Evolutionary conservation across 805 yeast genomes (phyloP), one percentile per base, ranked within the genome.

Genomic region (Candida lessepsii): DNA sequence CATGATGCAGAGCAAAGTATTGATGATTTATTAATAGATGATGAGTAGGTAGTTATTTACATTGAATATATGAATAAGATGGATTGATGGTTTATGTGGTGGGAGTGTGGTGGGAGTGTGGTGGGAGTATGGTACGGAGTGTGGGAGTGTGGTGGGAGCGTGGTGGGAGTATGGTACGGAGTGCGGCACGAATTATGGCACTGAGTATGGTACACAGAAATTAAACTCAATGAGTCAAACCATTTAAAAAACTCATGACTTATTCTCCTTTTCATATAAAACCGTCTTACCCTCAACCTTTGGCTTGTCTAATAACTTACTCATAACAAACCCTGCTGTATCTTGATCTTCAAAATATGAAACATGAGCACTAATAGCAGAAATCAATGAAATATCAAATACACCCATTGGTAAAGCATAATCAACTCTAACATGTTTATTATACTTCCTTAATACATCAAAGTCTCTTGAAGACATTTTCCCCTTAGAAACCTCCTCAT

Each of bases 321-420:
- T 70, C 56, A 90, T 60, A 4, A 91, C 59, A 50, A 91, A 90
- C 1, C 83, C 83, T 0, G 95, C 89, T 26, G 91, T 80, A 52
- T 89, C 89, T 37, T 79, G 73, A 50, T 88, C 95, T 55, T 88
- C 96, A 57, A 91, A 83, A 58, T 91, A 91, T 34, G 87, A 80
- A 10, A 86, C 80, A 60, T 91, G 99, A 0, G 98, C 93, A 36
- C 86, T 86, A 7, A 91, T 68, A 0, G 96, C 93, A 3, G 88
- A 76, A 9, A 91, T 70, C 25, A 88, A 60, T 20, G 95, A 85
- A 15, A 89, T 74, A 51, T 89, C 96, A 47, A 90, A 75, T 16
- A 83, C 71, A 8, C 91, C 86, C 56, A 82, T 84, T 3, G 87
- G 87, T 17, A 91, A 64, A 3, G 82, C 72, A 58, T 85, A 88